These are phyloP conservation scores for Mucor racemosus DNA, from an alignment of 371 early-diverging fungal genomes.

Conservation along the genomic window DNA sequence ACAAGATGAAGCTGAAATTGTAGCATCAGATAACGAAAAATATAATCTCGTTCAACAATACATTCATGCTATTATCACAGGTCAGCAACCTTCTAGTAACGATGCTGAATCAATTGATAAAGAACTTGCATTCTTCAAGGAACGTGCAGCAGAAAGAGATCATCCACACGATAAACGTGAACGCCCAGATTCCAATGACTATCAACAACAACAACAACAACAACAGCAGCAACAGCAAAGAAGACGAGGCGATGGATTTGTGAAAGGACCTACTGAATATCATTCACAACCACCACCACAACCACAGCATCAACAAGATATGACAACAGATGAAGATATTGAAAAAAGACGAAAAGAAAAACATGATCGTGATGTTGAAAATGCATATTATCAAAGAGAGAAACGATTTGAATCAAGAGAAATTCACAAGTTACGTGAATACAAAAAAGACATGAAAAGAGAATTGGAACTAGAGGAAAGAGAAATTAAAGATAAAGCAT, in stretches of 20 bases:
- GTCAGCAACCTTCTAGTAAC: slow-evolving; percentile 27
- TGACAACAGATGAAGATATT: slow-evolving; percentile 67
- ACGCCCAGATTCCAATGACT: slow-evolving; percentile 24
- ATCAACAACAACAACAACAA: neutral
- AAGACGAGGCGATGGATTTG: slow-evolving; percentile 37
- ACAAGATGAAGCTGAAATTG: slow-evolving; percentile 24
- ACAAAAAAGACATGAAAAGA: slow-evolving; percentile 56
- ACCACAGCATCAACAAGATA: slow-evolving; percentile 17
- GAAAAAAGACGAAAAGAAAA: slow-evolving; percentile 67
- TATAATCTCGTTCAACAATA: slow-evolving; percentile 19
- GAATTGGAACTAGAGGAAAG: slow-evolving; percentile 58
- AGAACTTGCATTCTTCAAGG: slow-evolving; percentile 70
- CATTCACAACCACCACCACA: neutral
- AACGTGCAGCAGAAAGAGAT: slow-evolving; percentile 66
- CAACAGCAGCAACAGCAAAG: slow-evolving; percentile 2
- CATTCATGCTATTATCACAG: slow-evolving; percentile 42
- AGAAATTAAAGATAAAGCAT: slow-evolving; percentile 50
- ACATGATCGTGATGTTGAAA: slow-evolving; percentile 68
- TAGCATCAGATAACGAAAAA: slow-evolving; percentile 16
- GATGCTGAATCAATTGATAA: slow-evolving; percentile 54
- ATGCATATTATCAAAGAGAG: slow-evolving; percentile 71
- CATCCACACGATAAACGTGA: slow-evolving; percentile 47
- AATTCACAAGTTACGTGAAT: slow-evolving; percentile 50
- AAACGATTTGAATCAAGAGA: slow-evolving; percentile 72
- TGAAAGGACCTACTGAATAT: slow-evolving; percentile 21